Base-by-base conservation (phyloP, 2,329 filamentous ascomycete species). In the Trichoderma afroharzianum region DNA sequence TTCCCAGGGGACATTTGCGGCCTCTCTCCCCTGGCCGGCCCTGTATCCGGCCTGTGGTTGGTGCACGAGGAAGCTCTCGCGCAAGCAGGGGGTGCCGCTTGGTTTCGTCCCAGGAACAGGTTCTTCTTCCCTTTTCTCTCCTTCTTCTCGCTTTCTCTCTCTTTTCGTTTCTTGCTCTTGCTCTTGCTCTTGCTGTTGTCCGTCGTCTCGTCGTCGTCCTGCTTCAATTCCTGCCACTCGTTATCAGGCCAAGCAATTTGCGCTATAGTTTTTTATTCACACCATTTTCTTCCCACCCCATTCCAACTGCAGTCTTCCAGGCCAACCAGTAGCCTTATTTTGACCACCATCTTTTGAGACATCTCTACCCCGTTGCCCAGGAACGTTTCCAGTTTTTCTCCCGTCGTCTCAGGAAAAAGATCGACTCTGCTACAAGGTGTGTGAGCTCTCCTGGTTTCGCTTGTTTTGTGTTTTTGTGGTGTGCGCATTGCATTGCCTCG, bases 201-300 rank as follows among this genome's bases (percentile, higher is more conserved):
- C 63, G 68, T 71, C 71, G 68, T 71, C 68, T 70, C 63, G 59
- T 71, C 68, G 39, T 70, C 71, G 63, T 72, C 71, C 68, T 63
- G 68, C 74, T 81, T 82, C 76, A 74, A 77, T 82, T 82, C 79
- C 75, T 73, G 79, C 78, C 81, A 73, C 78, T 82, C 81, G 80
- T 82, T 82, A 77, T 75, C 76, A 77, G 75, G 76, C 77, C 74
- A 69, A 74, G 73, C 76, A 78, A 78, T 79, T 76, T 73, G 73
- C 77, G 71, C 72, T 73, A 74, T 72, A 76, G 69, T 77, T 72
- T 57, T 72, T 76, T 77, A 71, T 78, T 77, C 76, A 68, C 61
- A 63, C 66, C 71, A 74, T 72, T 72, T 74, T 24, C n/a, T 9
- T 32, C 33, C 14, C 21, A 33, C 55, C 64, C 59, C 55, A 57